phyloP scores from a whole-genome alignment of 164 flowering plant genomes.

The Magnolia officinalis region DNA sequence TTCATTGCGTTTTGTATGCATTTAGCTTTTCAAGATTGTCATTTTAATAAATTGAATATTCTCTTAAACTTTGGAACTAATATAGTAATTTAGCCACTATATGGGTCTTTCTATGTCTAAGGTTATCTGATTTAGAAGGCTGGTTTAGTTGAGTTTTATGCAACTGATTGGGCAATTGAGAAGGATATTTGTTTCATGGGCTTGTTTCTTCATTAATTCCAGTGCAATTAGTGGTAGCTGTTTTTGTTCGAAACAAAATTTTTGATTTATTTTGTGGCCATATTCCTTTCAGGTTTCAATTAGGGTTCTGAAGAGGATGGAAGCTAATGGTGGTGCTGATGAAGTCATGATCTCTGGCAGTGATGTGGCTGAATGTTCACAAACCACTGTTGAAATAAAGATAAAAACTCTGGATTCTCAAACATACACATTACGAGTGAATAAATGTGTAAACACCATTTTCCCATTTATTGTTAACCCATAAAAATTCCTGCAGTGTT shows the following conservation, averaged over 20 bases:
- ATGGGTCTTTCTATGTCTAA: too few relatives aligned
- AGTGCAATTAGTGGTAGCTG: too few relatives aligned
- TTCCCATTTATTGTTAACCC: background rate
- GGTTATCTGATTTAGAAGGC: too few relatives aligned
- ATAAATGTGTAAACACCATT: conserved; percentile 57
- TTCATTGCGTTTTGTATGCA: too few relatives aligned
- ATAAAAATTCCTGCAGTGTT: background rate
- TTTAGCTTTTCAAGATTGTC: too few relatives aligned
- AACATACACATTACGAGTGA: conserved; percentile 77
- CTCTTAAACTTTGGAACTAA: too few relatives aligned
- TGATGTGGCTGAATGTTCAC: conserved; percentile 47
- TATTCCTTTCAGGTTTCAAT: conserved; percentile 3
- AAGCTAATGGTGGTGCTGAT: conserved; percentile 37
- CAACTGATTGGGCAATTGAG: too few relatives aligned
- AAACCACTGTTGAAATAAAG: conserved; percentile 76
- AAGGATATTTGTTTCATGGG: too few relatives aligned
- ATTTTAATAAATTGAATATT: too few relatives aligned
- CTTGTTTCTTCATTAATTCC: too few relatives aligned
- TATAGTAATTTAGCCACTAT: too few relatives aligned
- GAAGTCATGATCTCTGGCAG: conserved; percentile 25
- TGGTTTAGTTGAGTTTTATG: too few relatives aligned
- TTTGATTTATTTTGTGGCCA: background rate
- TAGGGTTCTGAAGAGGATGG: conserved; percentile 39
- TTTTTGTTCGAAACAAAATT: background rate
- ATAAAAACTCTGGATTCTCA: conserved; percentile 88